Evolutionary conservation across 345 rosid species (phyloP).

Genomic region (Linum tenue): DNA sequence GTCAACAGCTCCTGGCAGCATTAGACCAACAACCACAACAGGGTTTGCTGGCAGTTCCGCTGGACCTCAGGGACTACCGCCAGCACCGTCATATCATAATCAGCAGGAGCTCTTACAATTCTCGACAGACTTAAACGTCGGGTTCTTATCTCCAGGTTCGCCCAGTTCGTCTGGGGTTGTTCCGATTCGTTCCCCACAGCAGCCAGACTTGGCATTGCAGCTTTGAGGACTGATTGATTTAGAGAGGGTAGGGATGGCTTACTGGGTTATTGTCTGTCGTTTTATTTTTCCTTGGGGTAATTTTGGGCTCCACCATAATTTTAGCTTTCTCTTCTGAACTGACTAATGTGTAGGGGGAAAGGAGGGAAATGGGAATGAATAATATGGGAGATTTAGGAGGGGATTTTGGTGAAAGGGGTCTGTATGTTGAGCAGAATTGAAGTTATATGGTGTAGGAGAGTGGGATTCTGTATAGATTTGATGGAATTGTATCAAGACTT

Average conservation of each 20-base stretch:
- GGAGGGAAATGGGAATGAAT: not conserved
- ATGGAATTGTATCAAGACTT: not conserved
- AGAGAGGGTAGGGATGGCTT: not conserved
- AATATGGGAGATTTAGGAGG: not conserved
- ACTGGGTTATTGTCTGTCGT: not conserved
- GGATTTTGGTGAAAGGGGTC: not conserved
- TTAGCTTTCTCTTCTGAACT: not conserved
- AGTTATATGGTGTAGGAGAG: not conserved
- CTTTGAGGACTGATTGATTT: slow-evolving; percentile 32
- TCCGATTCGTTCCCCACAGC: slow-evolving; percentile 59
- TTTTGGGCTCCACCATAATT: not conserved
- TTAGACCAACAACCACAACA: slow-evolving; percentile 11
- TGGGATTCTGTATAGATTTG: not conserved
- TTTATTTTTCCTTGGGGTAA: not conserved
- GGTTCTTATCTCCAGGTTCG: slow-evolving; percentile 53
- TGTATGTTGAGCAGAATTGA: not conserved
- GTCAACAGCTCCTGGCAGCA: slow-evolving; percentile 13
- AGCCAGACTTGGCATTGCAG: slow-evolving; percentile 86
- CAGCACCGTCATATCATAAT: slow-evolving; percentile 23
- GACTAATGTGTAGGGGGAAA: not conserved
- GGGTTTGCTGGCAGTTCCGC: slow-evolving; percentile 14
- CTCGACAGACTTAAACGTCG: slow-evolving; percentile 55
- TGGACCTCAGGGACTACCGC: slow-evolving; percentile 26
- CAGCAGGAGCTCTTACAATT: slow-evolving; percentile 37
- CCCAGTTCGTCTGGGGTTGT: slow-evolving; percentile 38